Evolutionary conservation across 1,139 yeast genomes (phyloP).

Genomic region (Kodamaea suecica): DNA sequence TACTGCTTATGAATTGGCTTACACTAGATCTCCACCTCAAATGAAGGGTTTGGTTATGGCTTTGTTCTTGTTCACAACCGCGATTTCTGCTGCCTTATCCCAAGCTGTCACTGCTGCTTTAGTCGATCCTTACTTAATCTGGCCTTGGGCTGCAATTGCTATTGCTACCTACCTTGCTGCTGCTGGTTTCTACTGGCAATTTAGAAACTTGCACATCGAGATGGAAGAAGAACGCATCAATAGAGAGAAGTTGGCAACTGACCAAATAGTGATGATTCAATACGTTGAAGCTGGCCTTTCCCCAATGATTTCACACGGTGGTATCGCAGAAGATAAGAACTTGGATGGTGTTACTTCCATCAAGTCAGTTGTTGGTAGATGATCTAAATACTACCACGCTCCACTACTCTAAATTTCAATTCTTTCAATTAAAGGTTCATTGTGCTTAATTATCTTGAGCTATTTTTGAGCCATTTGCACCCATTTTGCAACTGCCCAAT

Average conservation of each 20-base stretch:
- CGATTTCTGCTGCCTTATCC: slow-evolving; percentile 57
- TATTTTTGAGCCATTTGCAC: too few species aligned
- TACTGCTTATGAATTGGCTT: slow-evolving; percentile 69
- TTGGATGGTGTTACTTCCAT: slow-evolving; percentile 23
- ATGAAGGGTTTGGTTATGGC: slow-evolving; percentile 72
- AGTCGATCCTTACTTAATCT: slow-evolving; percentile 51
- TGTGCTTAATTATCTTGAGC: too few species aligned
- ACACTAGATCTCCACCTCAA: slow-evolving; percentile 62
- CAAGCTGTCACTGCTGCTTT: slow-evolving; percentile 56
- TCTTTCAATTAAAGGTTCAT: too few species aligned
- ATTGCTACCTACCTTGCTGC: slow-evolving; percentile 46
- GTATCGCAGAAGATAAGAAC: slow-evolving; percentile 12
- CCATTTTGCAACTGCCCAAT: not conserved
- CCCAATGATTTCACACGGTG: slow-evolving; percentile 5
- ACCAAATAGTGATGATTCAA: not conserved
- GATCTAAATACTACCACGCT: slow-evolving; percentile 5
- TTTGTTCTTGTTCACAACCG: slow-evolving; percentile 57
- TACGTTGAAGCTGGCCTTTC: not conserved
- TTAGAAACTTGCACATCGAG: slow-evolving; percentile 50
- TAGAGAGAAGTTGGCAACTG: slow-evolving; percentile 21
- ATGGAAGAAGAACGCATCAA: slow-evolving; percentile 45
- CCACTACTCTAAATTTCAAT: not conserved
- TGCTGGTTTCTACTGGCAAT: slow-evolving; percentile 40
- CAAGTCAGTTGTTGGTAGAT: slow-evolving; percentile 20
- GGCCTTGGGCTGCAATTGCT: slow-evolving; percentile 54